Conservation (phyloP, 768 basidiomycete species). For the Pleurotus eryngii region DNA sequence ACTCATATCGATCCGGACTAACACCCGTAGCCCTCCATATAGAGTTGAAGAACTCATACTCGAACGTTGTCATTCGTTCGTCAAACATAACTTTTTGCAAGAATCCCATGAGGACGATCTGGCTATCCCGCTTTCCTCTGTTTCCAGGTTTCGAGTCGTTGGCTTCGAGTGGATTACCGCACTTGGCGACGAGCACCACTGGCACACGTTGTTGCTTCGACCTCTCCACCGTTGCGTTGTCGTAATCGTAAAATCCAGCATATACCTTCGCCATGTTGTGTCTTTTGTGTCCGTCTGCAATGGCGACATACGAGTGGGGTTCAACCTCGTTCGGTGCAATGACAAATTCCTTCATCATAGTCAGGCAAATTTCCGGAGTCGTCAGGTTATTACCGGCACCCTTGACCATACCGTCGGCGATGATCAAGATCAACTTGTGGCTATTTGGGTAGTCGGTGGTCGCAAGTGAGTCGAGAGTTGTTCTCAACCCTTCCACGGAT, state of each 20-base stretch:
- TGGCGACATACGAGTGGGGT: constrained; percentile 94
- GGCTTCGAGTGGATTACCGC: constrained; percentile 89
- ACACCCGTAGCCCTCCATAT: constrained; percentile 95
- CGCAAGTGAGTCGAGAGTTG: constrained; percentile 96
- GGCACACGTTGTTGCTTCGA: constrained; percentile 97
- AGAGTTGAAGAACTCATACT: constrained; percentile 99
- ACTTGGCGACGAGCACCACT: constrained; percentile 93
- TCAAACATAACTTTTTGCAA: constrained; percentile 99
- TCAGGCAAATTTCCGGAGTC: constrained; percentile 90
- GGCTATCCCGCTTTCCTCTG: constrained; percentile 97
- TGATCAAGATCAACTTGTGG: constrained; percentile 93
- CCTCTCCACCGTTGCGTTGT: constrained; percentile 81
- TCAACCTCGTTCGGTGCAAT: constrained; percentile 81
- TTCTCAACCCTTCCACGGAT: constrained; percentile 91
- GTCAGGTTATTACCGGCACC: constrained; percentile 86
- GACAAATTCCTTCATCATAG: constrained; percentile 97
- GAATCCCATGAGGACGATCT: constrained; percentile 97
- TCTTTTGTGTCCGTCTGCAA: constrained; percentile 98
- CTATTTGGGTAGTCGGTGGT: constrained; percentile 99
- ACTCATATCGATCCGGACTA: constrained; percentile 92
- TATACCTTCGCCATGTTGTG: constrained; percentile 99
- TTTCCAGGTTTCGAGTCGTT: constrained; percentile 94
- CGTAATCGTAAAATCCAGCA: constrained; percentile 96
- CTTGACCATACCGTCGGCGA: constrained; percentile 98
- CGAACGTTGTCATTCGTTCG: constrained; percentile 99